These are phyloP conservation scores for Spathaspora sp. DNA, from an alignment of 805 yeast genomes.

Conservation along the genomic window DNA sequence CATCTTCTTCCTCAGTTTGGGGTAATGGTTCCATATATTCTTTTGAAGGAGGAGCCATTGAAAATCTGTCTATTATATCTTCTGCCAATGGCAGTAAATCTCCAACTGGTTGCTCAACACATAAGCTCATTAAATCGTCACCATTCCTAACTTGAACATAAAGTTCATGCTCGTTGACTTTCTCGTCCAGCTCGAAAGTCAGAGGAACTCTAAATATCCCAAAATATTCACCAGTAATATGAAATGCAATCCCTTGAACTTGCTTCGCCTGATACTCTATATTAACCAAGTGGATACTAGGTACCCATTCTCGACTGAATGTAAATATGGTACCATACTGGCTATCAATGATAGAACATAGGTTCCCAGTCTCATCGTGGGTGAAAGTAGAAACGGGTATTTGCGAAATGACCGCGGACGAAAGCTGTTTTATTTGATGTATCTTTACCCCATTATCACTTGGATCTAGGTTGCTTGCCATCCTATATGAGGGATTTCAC, in stretches of 20 bases:
- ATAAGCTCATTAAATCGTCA: neutral
- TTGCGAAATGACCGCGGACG: neutral
- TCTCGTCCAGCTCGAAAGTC: neutral
- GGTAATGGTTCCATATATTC: neutral
- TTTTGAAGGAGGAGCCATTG: constrained; percentile 6
- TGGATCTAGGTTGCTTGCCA: neutral
- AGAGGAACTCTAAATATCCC: neutral
- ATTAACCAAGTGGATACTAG: neutral
- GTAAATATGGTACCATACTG: neutral
- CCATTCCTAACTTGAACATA: neutral
- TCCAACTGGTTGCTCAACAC: neutral
- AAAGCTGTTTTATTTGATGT: neutral
- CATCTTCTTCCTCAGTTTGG: constrained; percentile 12
- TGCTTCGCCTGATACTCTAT: neutral
- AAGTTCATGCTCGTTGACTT: neutral
- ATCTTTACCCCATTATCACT: neutral
- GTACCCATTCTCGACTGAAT: neutral
- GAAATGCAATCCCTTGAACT: neutral
- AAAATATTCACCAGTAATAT: neutral
- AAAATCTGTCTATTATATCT: neutral
- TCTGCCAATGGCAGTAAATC: neutral
- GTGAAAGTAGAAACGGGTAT: neutral
- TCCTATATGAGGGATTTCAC: neutral
- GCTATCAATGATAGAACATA: neutral
- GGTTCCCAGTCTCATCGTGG: neutral